Percentiles rank a stretch among this genome's conserved stretches.
Conservation (phyloP, 768 basidiomycete genomes). For the Panus rudis region DNA sequence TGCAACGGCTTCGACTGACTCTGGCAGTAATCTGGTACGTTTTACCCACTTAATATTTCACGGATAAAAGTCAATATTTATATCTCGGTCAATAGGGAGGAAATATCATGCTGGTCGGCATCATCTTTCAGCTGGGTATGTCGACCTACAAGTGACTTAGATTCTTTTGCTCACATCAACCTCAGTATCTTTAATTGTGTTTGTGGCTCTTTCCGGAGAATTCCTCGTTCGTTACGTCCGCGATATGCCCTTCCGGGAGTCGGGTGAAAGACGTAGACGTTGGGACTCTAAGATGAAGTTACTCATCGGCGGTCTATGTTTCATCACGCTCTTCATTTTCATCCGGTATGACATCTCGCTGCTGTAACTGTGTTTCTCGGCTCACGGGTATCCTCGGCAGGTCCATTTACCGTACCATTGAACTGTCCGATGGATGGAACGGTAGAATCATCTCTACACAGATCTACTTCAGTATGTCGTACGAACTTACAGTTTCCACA, state of each 20-base stretch:
- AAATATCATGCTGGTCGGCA: constrained; percentile 56
- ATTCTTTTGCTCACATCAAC: background rate
- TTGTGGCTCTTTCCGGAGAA: constrained; percentile 35
- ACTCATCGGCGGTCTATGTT: constrained; percentile 17
- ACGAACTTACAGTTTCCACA: background rate
- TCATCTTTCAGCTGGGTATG: constrained; percentile 49
- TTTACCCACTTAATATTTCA: background rate
- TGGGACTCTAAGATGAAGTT: constrained; percentile 13
- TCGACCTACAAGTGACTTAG: background rate
- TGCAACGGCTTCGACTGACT: constrained; percentile 14
- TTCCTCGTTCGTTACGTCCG: constrained; percentile 35
- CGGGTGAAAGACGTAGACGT: background rate
- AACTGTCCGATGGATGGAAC: constrained; percentile 42
- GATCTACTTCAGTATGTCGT: constrained; percentile 39
- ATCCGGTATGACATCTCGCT: constrained; percentile 33
- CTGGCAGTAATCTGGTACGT: constrained; percentile 18
- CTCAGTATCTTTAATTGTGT: constrained; percentile 35
- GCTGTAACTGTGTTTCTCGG: background rate
- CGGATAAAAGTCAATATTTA: background rate
- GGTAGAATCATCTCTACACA: constrained; percentile 44
- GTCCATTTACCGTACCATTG: constrained; percentile 44
- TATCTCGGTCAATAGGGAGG: constrained; percentile 28
- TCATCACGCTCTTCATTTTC: constrained; percentile 32
- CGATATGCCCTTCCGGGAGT: constrained; percentile 26
- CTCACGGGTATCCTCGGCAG: constrained; percentile 18